phyloP scores from a whole-genome alignment of 352 stramenopile species.

The Phytophthora litchii region DNA sequence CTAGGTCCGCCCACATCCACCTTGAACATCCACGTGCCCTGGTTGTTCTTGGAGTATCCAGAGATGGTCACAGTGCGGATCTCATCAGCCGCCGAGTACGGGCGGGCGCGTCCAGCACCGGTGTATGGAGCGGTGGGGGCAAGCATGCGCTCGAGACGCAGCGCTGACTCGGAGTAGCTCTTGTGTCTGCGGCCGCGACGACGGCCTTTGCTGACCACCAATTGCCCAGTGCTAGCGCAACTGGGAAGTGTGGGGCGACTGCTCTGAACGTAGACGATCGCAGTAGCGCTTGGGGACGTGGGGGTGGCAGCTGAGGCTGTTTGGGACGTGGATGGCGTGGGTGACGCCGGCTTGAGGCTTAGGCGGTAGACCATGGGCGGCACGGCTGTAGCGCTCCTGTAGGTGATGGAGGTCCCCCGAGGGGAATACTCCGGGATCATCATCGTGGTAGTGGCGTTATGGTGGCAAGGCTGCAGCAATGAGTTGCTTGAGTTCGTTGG shows the following conservation, averaged over 20 bases:
- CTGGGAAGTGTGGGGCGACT: slow-evolving; percentile 26
- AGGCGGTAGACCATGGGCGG: slow-evolving; percentile 42
- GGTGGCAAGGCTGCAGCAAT: slow-evolving; percentile 11
- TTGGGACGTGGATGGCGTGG: slow-evolving; percentile 15
- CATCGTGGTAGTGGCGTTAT: slow-evolving; percentile 37
- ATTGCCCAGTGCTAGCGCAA: slow-evolving; percentile 27
- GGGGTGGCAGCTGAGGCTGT: slow-evolving; percentile 9
- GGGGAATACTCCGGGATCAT: slow-evolving; percentile 53
- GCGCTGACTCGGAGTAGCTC: slow-evolving; percentile 66
- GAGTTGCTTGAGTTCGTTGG: background rate
- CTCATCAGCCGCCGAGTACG: slow-evolving; percentile 59
- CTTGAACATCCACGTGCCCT: slow-evolving; percentile 81
- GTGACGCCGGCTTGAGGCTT: slow-evolving; percentile 43
- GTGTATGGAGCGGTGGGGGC: slow-evolving; percentile 19
- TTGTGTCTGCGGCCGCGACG: slow-evolving; percentile 51
- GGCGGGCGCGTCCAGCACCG: slow-evolving; percentile 36
- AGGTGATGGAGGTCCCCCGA: slow-evolving; percentile 44
- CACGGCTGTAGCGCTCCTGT: slow-evolving; percentile 26
- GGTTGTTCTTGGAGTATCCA: slow-evolving; percentile 64
- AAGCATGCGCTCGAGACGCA: slow-evolving; percentile 56
- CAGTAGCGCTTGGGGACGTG: slow-evolving; percentile 18
- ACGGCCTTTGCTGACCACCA: slow-evolving; percentile 22
- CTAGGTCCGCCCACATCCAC: slow-evolving; percentile 62
- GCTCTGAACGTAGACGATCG: slow-evolving; percentile 21
- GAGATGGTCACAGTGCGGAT: slow-evolving; percentile 60